These are phyloP conservation scores for Astrothelium subdiscretum DNA, from an alignment of 495 filamentous ascomycete genomes.

Conservation along the genomic window DNA sequence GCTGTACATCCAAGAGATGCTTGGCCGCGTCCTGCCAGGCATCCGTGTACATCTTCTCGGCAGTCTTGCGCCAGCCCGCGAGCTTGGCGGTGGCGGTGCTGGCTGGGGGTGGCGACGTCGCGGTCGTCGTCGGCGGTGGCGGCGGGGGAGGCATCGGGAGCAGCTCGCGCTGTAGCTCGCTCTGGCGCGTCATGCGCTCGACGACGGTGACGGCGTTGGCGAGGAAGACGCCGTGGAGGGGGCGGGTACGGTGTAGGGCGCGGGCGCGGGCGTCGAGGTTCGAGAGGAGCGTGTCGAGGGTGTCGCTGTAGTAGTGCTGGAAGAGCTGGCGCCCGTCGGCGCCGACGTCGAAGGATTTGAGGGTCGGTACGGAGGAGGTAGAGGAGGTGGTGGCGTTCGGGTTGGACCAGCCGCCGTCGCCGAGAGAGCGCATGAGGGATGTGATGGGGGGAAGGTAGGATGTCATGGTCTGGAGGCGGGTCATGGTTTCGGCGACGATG, in stretches of 20 bases:
- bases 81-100: slow-evolving; percentile 36
- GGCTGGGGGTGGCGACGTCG: not conserved
- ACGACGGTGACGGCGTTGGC: slow-evolving; percentile 80
- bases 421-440: slow-evolving; percentile 80
- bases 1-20: slow-evolving; percentile 80
- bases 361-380: slow-evolving; percentile 53
- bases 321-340: slow-evolving; percentile 86
- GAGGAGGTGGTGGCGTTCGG: slow-evolving; percentile 30
- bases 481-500: slow-evolving; percentile 75
- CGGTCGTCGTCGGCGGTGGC: slow-evolving; percentile 33
- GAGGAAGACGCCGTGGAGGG: slow-evolving; percentile 74
- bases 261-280: slow-evolving; percentile 66
- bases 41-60: slow-evolving; percentile 68
- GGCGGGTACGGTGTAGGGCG: slow-evolving; percentile 64
- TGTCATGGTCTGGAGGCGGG: slow-evolving; percentile 72
- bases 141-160: slow-evolving; percentile 29
- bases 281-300: slow-evolving; percentile 66
- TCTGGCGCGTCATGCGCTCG: slow-evolving; percentile 72
- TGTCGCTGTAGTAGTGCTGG: slow-evolving; percentile 75
- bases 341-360: slow-evolving; percentile 72
- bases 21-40: slow-evolving; percentile 79
- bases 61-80: slow-evolving; percentile 80
- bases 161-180: slow-evolving; percentile 65
- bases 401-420: slow-evolving; percentile 80
- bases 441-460: slow-evolving; percentile 78